phyloP scores from a whole-genome alignment of 2,329 filamentous ascomycete species.

The Trichoderma citrinoviride region DNA sequence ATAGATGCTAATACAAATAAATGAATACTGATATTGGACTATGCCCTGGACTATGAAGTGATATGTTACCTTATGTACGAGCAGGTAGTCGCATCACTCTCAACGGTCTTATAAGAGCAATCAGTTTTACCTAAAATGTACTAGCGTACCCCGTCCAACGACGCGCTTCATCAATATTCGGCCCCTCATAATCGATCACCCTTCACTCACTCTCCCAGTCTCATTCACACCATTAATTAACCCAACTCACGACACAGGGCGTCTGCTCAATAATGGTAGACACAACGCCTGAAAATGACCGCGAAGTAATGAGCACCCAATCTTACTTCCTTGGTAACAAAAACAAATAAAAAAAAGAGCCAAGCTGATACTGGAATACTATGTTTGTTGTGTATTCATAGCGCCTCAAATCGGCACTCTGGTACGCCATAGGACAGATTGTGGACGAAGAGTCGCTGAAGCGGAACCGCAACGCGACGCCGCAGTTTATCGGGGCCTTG shows the following conservation, averaged over 20 bases:
- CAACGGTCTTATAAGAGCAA: neutral
- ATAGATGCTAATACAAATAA: neutral
- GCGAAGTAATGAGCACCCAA: constrained; percentile 34
- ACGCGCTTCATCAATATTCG: neutral
- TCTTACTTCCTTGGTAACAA: too few relatives aligned
- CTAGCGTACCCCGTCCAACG: neutral
- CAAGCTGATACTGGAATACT: neutral
- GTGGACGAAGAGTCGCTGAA: constrained; percentile 73
- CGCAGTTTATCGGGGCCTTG: constrained; percentile 82
- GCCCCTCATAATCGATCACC: neutral
- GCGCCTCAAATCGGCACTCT: constrained; percentile 80
- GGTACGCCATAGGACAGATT: constrained; percentile 81
- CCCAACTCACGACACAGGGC: neutral
- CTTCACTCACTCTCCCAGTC: neutral
- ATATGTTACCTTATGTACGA: too few relatives aligned
- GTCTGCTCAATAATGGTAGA: constrained; percentile 34
- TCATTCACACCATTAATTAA: neutral
- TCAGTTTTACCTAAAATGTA: neutral
- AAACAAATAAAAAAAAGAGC: neutral
- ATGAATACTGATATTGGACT: neutral
- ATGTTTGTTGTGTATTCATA: constrained; percentile 35
- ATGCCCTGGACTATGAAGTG: neutral
- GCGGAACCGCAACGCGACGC: constrained; percentile 75
- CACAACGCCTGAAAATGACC: constrained; percentile 33
- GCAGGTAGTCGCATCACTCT: too few relatives aligned